Base-by-base conservation (phyloP, 2,329 filamentous ascomycete species). In the Emergomyces pasteurianus region DNA sequence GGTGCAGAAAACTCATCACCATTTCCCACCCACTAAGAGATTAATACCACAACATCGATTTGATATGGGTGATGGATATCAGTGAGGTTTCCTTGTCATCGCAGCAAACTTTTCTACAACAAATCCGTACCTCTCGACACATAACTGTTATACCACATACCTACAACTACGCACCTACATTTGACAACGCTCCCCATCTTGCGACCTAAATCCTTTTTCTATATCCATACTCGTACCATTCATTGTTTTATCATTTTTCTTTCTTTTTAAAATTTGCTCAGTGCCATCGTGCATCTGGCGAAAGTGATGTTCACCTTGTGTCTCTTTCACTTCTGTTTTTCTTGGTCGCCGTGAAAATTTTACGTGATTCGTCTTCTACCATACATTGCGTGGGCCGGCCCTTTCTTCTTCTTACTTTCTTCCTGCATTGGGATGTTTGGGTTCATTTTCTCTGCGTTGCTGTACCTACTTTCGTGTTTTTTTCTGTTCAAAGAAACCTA, bases 1-100 rank as follows among this genome's bases (percentile, higher is more conserved):
- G 42, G 63, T 71, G 40, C 67, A 69, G 53, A 69, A 69, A 56
- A 69, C 67, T 54, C 72, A 73, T 62, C 67, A 72, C 49, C 72
- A 74, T 64, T 62, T 69, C 28, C 71, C 71, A 9, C 68, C 70
- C 14, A 64, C 66, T 31, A 69, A 70, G 61, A 70, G 67, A 52
- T 64, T 65, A 26, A 56, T 69, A 23, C 68, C 67, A 3, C 64
- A 67, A 50, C 67, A 68, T 65, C 63, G 65, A 14, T 68, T 71
- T 61, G 67, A 68, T 49, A 69, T 69, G 66, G 68, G 67, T 12
- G 65, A 69, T 60, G 66, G 68, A 26, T 68, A 65, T 60, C 62
- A 58, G 56, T 61, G 42, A 40, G 9, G 14, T 2, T 26, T 2
- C n/a, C 21, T 26, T 9, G 18, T 26, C 18, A 5, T 14, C 18